Base-by-base conservation (phyloP, 352 stramenopile species). In the Globisporangium ultimum region DNA sequence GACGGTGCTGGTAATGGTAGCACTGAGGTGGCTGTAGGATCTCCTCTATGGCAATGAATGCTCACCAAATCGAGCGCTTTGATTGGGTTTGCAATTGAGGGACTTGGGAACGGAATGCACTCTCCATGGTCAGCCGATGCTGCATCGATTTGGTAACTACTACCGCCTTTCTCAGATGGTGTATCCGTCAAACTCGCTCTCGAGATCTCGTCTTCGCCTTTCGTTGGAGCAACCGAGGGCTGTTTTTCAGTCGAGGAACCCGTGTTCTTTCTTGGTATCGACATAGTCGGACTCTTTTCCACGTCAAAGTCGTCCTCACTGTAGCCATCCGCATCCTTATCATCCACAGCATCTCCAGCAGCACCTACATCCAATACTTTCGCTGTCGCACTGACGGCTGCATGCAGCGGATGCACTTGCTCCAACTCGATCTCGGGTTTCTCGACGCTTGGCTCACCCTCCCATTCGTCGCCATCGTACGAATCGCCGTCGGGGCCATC, bases 241-340 rank as follows among this genome's bases (percentile, higher is more conserved):
- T 36, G 28, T 10, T 36, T 36, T 36, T 6, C 7, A 36, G 8
- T 36, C 28, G 28, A 36, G 28, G 28, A 10, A 2, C 28, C 28
- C 4, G 28, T 11, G 9, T 36, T 36, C 28, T 36, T 36, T 36
- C 28, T 36, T 10, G 28, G 28, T 36, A 5, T 36, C 28, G 28
- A 36, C 28, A 36, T 36, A 6, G 28, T 36, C 28, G 28, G 7
- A 36, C n/a, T 55, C 20, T 57, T 53, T 11, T 21, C 13, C 13
- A n/a, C 41, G 11, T 63, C 49, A 18, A 63, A 63, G 17, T 46
- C 41, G 32, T 58, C 58, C 17, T 63, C 50, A 1, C 48, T 54
- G 50, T 58, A 58, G 43, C 40, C n/a, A 32, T 12, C 24, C 5
- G 9, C 28, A 13, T 28, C 55, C 22, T 36, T 24, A 6, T 53